Evolutionary conservation across 139 green algal genomes (phyloP).

Genomic region (Chlorella sp.): DNA sequence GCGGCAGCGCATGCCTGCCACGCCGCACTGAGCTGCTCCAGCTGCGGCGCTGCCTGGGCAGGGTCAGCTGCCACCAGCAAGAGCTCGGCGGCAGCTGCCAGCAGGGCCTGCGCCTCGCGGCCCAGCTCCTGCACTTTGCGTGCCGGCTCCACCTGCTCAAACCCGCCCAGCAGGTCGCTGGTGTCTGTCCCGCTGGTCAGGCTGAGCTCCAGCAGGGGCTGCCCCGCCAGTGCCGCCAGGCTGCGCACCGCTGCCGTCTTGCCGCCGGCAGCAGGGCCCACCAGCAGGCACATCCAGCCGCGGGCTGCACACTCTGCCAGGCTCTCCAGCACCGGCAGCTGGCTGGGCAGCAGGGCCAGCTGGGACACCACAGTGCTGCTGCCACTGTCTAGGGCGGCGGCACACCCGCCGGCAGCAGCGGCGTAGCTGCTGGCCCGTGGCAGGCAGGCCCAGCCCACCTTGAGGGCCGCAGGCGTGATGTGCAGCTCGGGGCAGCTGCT

Average conservation of each 20-base stretch:
- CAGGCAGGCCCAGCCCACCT: constrained; percentile 43
- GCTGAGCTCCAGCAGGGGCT: constrained; percentile 80
- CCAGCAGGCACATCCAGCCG: constrained; percentile 84
- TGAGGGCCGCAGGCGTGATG: constrained; percentile 21
- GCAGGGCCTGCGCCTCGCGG: constrained; percentile 7
- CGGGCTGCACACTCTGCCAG: constrained; percentile 42
- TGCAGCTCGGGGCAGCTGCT: constrained; percentile 30
- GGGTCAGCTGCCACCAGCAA: constrained; percentile 39
- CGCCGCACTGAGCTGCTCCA: constrained; percentile 4
- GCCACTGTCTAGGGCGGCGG: background rate
- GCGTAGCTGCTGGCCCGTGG: background rate
- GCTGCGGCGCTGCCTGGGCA: background rate
- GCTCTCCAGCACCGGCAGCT: constrained; percentile 78
- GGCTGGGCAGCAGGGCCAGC: constrained; percentile 73
- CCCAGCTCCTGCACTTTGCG: constrained; percentile 47
- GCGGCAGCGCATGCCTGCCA: background rate
- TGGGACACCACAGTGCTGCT: background rate
- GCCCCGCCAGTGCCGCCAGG: constrained; percentile 47
- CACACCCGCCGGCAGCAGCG: background rate
- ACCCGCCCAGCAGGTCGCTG: constrained; percentile 95
- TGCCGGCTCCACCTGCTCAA: constrained; percentile 91
- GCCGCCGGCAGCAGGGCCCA: constrained; percentile 58
- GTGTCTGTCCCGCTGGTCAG: constrained; percentile 94
- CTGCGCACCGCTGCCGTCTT: constrained; percentile 54
- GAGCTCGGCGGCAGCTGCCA: constrained; percentile 40